A percentile compares a stretch with the other conserved stretches of the same genome.
Conservation (phyloP, 2,329 filamentous ascomycete species). For the Lachnellula arida region DNA sequence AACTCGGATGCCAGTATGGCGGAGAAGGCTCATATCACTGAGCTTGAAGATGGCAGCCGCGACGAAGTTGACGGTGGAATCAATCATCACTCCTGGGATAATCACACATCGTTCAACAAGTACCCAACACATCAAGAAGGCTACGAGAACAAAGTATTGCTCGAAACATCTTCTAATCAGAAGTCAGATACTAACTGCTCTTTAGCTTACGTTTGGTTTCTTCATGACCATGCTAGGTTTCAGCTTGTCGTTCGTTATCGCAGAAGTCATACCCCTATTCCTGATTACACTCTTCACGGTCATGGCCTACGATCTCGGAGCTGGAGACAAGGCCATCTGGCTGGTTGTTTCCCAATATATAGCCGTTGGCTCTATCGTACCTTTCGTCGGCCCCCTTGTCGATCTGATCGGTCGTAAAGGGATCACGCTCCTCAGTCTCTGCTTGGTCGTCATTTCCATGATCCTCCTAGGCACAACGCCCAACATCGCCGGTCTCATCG, state of each 20-base stretch:
- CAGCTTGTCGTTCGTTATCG: constrained; percentile 10
- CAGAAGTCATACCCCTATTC: constrained; percentile 14
- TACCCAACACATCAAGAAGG: background rate
- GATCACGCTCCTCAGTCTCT: background rate
- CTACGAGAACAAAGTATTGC: background rate
- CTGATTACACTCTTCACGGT: constrained; percentile 16
- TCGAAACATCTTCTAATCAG: background rate
- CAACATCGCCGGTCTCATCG: constrained; percentile 7
- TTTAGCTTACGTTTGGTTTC: constrained; percentile 31
- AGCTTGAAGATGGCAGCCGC: background rate
- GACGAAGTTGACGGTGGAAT: background rate
- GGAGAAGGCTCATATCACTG: background rate
- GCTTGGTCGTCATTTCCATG: constrained; percentile 3
- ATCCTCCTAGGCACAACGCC: constrained; percentile 3
- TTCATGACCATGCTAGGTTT: constrained; percentile 15
- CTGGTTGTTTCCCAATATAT: constrained; percentile 4
- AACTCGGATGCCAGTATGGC: background rate
- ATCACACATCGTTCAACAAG: background rate
- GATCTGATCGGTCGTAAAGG: constrained; percentile 9
- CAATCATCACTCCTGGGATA: background rate
- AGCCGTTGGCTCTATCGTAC: constrained; percentile 5
- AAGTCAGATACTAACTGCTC: background rate
- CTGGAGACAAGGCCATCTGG: constrained; percentile 3
- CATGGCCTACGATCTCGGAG: constrained; percentile 10
- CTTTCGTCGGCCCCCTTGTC: constrained; percentile 7